Evolutionary conservation across 768 basidiomycete species (phyloP), one percentile per base, ranked within the genome.

Genomic region (Neoboletus brunneissimus): DNA sequence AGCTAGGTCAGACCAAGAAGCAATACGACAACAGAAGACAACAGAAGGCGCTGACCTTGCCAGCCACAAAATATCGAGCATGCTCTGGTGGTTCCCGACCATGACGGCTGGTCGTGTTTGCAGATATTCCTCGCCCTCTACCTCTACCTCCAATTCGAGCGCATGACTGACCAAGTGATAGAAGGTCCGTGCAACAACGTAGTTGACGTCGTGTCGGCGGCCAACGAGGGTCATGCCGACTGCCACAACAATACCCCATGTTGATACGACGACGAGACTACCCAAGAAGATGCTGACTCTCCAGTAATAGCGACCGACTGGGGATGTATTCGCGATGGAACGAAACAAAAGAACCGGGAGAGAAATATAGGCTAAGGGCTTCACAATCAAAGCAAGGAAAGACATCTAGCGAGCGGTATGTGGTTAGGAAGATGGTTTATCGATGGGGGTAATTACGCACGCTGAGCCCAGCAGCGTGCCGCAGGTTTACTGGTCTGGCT

Each of bases 41-140:
- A 49, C 49, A 54, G 50, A 55, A 31, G 32, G 47, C 41, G 63
- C 87, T 73, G 67, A 91, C 91, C 83, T 84, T 55, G 87, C 94
- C 51, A 94, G 74, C 64, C 85, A 84, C 35, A 96, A 70, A 57
- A 99, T 81, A 72, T 97, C 94, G 43, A 97, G 71, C 84, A 94
- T 89, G 56, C 88, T 94, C 77, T 98, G 96, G 70, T 98, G 96
- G 68, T 98, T 98, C 13, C 81, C 83, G 67, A 98, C 81, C 27
- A 93, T 71, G 13, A 98, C 82, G 1, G 85, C 84, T 9, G 94
- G 91, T 48, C 77, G 75, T n/a, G 77, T 80, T 61, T 77, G 72
- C 44, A 98, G 75, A 68, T 94, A 76, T 68, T 98, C 92, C 67
- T 84, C 84, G 12, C 94, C 94, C 69, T 98, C 94, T 34, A 98